Evolutionary conservation across 2,329 filamentous ascomycete genomes (phyloP), one percentile per base, ranked within the genome.

Genomic region (Beauveria caledonica): DNA sequence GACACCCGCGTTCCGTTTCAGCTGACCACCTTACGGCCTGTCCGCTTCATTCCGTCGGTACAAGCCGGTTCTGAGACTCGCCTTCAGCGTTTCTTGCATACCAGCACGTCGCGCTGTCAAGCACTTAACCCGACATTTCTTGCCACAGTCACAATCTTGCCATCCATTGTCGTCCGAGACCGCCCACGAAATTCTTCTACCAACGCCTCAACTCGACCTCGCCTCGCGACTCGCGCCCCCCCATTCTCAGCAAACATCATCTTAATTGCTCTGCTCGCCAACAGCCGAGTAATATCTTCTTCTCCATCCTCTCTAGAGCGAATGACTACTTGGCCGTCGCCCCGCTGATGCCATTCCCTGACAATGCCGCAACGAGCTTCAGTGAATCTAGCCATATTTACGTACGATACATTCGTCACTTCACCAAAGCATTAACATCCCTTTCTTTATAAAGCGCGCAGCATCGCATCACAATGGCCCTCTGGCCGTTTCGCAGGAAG

Each of bases 401-500:
- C 44, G 5, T n/a, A 56, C 51, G 36, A 56, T 29, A 60, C 42
- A 51, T 39, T 53, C 36, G 25, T 51, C 40, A 45, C 36, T 33
- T 25, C 27, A 40, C 52, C 44, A 25, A 15, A 21, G 36, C 50
- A 54, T 17, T 60, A 60, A 44, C 19, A 13, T 17, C 36, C 5
- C 15, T 29, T 25, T 51, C 46, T 33, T 8, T 4, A 21, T n/a
- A 44, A 19, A 45, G 11, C 45, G 33, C 44, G 11, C 19, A 49
- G 10, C 36, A 15, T 39, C 48, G 17, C 27, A 15, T 39, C 21
- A 58, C 50, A 60, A 65, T 65, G 64, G 62, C 64, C 17, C 60
- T 64, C 39, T 65, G 64, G 64, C 63, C 61, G 13, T 64, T 65
- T 56, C 64, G 64, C 40, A 86, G 87, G 69, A 87, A 82, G 76